Conservation (phyloP, 2,329 filamentous ascomycete species). For the Apiospora koreana region DNA sequence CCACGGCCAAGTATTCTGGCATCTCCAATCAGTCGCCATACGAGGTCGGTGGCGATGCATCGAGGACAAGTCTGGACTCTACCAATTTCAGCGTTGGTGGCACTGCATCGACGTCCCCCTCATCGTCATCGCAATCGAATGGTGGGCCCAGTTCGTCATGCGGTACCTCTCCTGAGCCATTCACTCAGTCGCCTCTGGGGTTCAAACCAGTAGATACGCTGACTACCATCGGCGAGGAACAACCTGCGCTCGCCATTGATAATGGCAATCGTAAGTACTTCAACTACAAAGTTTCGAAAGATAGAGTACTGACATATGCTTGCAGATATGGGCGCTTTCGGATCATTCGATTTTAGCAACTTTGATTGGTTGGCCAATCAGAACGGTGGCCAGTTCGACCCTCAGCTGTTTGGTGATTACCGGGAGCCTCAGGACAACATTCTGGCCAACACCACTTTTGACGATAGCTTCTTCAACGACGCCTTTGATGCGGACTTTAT, state of each 20-base stretch:
- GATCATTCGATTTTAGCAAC: slow-evolving; percentile 52
- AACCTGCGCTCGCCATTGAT: slow-evolving; percentile 42
- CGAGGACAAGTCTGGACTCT: slow-evolving; percentile 54
- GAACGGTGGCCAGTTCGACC: slow-evolving; percentile 85
- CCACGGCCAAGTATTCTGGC: slow-evolving; percentile 56
- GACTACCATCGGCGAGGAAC: slow-evolving; percentile 68
- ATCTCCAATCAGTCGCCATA: slow-evolving; percentile 53
- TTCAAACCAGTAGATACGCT: slow-evolving; percentile 64
- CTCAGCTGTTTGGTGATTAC: slow-evolving; percentile 88
- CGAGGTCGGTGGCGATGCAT: slow-evolving; percentile 45
- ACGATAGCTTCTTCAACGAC: slow-evolving; percentile 70
- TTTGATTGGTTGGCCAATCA: slow-evolving; percentile 78
- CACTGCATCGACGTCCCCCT: slow-evolving; percentile 65
- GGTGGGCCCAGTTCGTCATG: slow-evolving; percentile 65
- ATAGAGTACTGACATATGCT: neutral
- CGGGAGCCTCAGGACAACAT: slow-evolving; percentile 86
- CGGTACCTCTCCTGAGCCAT: slow-evolving; percentile 77
- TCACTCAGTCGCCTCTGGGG: slow-evolving; percentile 68
- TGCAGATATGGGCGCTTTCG: slow-evolving; percentile 39
- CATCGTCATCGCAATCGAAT: slow-evolving; percentile 62
- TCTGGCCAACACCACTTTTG: slow-evolving; percentile 68
- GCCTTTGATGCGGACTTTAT: slow-evolving; percentile 80
- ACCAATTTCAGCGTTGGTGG: slow-evolving; percentile 46
- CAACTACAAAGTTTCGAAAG: slow-evolving; percentile 42
- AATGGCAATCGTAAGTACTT: slow-evolving; percentile 51